Evolutionary conservation across 2,329 filamentous ascomycete genomes (phyloP), one percentile per base, ranked within the genome.

Genomic region (Diaporthe nobilis): DNA sequence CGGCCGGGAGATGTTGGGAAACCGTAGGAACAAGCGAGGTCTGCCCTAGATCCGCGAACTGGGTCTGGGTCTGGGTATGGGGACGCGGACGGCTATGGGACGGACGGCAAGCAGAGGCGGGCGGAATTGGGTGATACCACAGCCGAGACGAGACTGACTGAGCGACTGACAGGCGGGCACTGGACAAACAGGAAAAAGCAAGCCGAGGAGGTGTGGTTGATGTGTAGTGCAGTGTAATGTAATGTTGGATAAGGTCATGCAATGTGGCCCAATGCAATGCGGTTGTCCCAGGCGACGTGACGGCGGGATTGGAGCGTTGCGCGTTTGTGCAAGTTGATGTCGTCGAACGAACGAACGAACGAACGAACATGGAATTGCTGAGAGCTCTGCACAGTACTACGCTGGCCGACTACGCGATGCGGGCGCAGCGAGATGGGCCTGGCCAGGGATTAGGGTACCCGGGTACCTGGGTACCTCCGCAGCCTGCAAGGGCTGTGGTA

Each of bases 121-220:
- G 55, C 70, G 70, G 47, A 55, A 53, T 9, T 44, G 37, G 60
- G 22, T 65, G 58, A 65, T 28, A 44, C n/a, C 58, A 65, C 71
- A 73, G 71, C 71, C 71, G 71, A 73, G 58, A 60, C 70, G 70
- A 58, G 53, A 73, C 71, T 39, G 71, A 47, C 60, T 12, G 57
- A 39, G 7, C 17, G 34, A 39, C 57, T 17, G 34, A 28, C 20
- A 25, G 20, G 49, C 44, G 53, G 37, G 15, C n/a, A 34, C 37
- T 37, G 70, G 22, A 25, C 39, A 42, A 17, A 28, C 42, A 53
- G 13, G n/a, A n/a, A 25, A 12, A 37, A 39, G 31, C 44, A 53
- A 28, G 47, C 9, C 47, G 13, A 39, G 9, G 13, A 53, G 22
- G 25, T 31, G 42, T 37, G 44, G 25, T 67, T 51, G 44, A 51